phyloP scores from a whole-genome alignment of 2,329 filamentous ascomycete genomes.

The Ophiocordyceps australis region DNA sequence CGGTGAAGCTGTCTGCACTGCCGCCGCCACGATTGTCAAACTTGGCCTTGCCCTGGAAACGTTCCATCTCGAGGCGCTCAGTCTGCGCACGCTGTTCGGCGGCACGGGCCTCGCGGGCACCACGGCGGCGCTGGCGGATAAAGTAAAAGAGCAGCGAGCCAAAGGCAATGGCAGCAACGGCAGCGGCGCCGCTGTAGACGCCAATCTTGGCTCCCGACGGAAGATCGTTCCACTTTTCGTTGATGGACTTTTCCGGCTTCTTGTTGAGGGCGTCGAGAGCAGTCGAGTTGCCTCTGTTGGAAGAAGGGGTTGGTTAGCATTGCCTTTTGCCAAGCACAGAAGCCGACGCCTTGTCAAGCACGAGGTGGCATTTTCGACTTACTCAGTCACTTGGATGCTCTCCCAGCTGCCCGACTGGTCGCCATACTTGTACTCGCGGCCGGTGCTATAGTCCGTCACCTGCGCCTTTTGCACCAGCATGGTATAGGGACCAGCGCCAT shows the following conservation, averaged over 20 bases:
- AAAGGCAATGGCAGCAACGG: conserved; percentile 21
- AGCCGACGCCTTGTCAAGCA: too few relatives aligned
- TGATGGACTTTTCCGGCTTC: conserved; percentile 21
- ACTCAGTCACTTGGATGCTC: conserved; percentile 41
- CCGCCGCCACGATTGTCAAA: conserved; percentile 9
- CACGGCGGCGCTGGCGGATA: conserved; percentile 33
- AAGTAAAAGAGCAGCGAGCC: conserved; percentile 30
- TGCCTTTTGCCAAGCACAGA: background rate
- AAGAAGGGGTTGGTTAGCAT: background rate
- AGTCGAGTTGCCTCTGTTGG: conserved; percentile 36
- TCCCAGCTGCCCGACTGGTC: conserved; percentile 43
- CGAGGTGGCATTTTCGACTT: conserved; percentile 16
- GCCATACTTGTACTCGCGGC: conserved; percentile 46
- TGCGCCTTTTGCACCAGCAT: conserved; percentile 51
- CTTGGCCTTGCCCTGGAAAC: conserved; percentile 27
- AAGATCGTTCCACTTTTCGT: conserved; percentile 36
- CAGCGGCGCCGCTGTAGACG: conserved; percentile 29
- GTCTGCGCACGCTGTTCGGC: conserved; percentile 23
- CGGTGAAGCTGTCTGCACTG: conserved; percentile 18
- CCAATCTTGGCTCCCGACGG: conserved; percentile 29
- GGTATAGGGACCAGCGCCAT: conserved; percentile 44
- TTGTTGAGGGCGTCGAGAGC: conserved; percentile 23
- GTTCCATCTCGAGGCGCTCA: conserved; percentile 32
- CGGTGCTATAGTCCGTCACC: conserved; percentile 39
- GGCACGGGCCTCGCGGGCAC: conserved; percentile 28